Conservation (phyloP, 306 rosid genomes). For the Mucuna pruriens region DNA sequence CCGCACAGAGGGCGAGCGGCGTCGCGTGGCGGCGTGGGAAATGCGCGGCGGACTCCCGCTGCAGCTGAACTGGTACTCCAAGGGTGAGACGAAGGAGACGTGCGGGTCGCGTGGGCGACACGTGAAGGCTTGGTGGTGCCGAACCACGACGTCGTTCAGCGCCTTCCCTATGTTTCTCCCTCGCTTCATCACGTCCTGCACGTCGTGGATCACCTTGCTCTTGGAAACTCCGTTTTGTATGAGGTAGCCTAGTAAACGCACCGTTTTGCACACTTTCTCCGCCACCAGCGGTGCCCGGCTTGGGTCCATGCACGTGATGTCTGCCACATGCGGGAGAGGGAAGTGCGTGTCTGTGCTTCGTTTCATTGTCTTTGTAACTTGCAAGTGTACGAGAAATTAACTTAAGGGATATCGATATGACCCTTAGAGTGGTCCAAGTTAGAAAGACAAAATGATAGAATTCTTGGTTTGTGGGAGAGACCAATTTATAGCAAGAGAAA, state of each 20-base stretch:
- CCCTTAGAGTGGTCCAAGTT: constrained; percentile 29
- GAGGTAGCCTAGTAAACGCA: constrained; percentile 45
- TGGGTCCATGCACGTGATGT: constrained; percentile 49
- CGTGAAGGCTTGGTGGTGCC: constrained; percentile 48
- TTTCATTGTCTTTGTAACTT: constrained; percentile 23
- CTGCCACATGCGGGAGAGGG: constrained; percentile 34
- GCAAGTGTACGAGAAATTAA: not conserved
- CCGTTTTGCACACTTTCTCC: constrained; percentile 49
- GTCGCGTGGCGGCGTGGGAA: not conserved
- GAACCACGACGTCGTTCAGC: constrained; percentile 40
- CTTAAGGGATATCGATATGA: not conserved
- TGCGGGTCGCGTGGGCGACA: constrained; percentile 53
- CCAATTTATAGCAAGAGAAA: constrained; percentile 44
- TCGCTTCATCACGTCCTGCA: constrained; percentile 39
- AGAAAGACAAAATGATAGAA: not conserved
- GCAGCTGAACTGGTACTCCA: constrained; percentile 59
- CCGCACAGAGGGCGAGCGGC: not conserved
- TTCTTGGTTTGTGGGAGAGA: constrained; percentile 29
- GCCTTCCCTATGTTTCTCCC: constrained; percentile 53
- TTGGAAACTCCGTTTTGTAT: constrained; percentile 46
- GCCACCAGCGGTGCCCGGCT: constrained; percentile 33
- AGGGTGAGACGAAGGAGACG: constrained; percentile 38
- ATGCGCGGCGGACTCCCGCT: constrained; percentile 52
- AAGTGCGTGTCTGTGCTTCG: constrained; percentile 5
- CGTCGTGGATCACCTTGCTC: constrained; percentile 43